Conservation (phyloP, 2,329 filamentous ascomycete species). For the Penicillium paneum region DNA sequence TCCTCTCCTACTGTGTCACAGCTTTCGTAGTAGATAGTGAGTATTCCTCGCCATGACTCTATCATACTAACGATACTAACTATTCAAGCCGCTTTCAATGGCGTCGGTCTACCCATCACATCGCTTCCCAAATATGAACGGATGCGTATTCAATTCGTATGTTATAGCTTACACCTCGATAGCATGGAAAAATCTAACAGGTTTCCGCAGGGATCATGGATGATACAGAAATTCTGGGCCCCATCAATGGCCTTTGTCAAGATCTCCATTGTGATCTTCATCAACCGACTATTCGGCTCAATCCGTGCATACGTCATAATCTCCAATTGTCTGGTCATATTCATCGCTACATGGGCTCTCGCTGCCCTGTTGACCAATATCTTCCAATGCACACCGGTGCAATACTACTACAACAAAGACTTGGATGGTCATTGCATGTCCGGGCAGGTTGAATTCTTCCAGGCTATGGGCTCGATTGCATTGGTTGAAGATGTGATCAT, state of each 20-base stretch:
- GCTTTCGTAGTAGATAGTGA: slow-evolving; percentile 10
- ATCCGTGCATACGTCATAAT: neutral
- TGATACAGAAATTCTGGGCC: slow-evolving; percentile 21
- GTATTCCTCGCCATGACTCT: neutral
- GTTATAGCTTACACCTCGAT: neutral
- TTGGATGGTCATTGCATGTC: slow-evolving; percentile 19
- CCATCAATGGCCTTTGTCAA: slow-evolving; percentile 18
- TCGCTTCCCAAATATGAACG: neutral
- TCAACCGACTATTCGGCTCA: slow-evolving; percentile 14
- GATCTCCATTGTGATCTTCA: slow-evolving; percentile 19
- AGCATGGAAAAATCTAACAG: neutral
- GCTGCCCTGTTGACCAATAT: slow-evolving; percentile 18
- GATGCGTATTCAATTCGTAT: neutral
- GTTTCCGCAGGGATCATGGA: slow-evolving; percentile 9
- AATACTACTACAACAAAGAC: slow-evolving; percentile 18
- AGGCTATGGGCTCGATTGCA: slow-evolving; percentile 14
- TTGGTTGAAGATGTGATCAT: slow-evolving; percentile 19
- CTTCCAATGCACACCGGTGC: slow-evolving; percentile 21
- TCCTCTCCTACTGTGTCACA: slow-evolving; percentile 17
- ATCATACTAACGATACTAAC: neutral
- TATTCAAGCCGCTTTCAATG: slow-evolving; percentile 13
- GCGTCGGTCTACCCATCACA: slow-evolving; percentile 1
- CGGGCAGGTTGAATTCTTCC: slow-evolving; percentile 16
- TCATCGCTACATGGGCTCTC: slow-evolving; percentile 15
- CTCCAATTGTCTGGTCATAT: neutral